Evolutionary conservation across 257 asterid species (phyloP).

Genomic region (Catharanthus roseus): DNA sequence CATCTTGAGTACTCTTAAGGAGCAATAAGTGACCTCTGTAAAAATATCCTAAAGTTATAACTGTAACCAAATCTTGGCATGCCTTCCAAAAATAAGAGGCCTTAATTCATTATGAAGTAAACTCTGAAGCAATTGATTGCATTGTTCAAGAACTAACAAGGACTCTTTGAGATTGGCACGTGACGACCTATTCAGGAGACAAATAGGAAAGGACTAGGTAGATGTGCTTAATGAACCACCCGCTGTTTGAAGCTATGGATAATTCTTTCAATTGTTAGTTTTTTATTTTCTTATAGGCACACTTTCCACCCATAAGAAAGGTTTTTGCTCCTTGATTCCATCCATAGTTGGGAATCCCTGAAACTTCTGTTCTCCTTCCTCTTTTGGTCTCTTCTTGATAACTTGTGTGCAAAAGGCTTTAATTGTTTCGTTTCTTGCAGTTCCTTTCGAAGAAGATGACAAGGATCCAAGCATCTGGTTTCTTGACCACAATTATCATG

Average conservation of each 20-base stretch:
- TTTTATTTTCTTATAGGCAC: background rate
- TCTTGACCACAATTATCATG: slow-evolving; percentile 96
- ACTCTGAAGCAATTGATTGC: background rate
- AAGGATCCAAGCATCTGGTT: slow-evolving; percentile 93
- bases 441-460: slow-evolving; percentile 98
- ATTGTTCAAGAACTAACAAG: background rate
- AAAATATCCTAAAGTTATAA: background rate
- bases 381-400: background rate
- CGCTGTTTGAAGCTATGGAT: background rate
- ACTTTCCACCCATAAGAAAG: background rate
- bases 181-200: background rate
- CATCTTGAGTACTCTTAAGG: background rate
- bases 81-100: background rate
- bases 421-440: slow-evolving; percentile 37
- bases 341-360: background rate
- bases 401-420: background rate
- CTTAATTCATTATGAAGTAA: background rate
- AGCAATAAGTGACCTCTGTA: background rate
- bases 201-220: background rate
- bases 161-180: background rate
- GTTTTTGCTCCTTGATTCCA: background rate
- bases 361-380: background rate
- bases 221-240: background rate
- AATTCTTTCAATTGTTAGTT: background rate
- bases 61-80: background rate